These are phyloP conservation scores for Suaeda aralocaspica DNA, from an alignment of 148 eudicot species.

Conservation along the genomic window DNA sequence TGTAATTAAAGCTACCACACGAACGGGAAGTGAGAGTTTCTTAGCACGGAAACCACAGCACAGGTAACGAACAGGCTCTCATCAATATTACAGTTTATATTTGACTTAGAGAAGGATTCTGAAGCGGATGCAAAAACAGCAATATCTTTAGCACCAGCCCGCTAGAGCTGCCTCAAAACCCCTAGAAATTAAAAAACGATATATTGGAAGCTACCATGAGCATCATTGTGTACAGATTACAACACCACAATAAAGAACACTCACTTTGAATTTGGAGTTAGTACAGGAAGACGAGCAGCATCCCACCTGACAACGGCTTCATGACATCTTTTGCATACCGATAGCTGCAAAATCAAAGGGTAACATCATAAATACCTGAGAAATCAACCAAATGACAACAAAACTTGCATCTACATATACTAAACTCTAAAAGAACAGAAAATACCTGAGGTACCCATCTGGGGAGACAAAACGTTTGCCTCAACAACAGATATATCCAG, in stretches of 20 bases:
- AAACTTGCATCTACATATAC: neutral
- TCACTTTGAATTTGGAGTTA: slow-evolving; percentile 86
- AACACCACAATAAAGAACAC: neutral
- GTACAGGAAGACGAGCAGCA: slow-evolving; percentile 69
- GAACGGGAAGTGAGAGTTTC: slow-evolving; percentile 65
- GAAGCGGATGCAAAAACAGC: slow-evolving; percentile 98
- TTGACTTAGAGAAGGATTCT: slow-evolving; percentile 83
- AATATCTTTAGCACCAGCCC: slow-evolving; percentile 89
- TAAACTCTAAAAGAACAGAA: neutral
- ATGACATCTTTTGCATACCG: slow-evolving; percentile 93
- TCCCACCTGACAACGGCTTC: slow-evolving; percentile 50
- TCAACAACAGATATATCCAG: slow-evolving; percentile 93
- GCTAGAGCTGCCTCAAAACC: slow-evolving; percentile 92
- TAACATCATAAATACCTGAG: neutral
- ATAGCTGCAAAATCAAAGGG: slow-evolving; percentile 45
- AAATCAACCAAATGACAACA: neutral
- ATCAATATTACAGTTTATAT: slow-evolving; percentile 83
- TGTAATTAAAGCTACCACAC: slow-evolving; percentile 54
- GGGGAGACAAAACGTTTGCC: slow-evolving; percentile 92
- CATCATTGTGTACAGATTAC: neutral
- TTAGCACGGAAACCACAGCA: slow-evolving; percentile 69
- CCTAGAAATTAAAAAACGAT: slow-evolving; percentile 36
- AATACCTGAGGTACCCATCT: slow-evolving; percentile 99
- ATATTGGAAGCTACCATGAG: neutral
- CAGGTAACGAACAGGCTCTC: slow-evolving; percentile 78